Evolutionary conservation across 805 yeast genomes (phyloP).

Genomic region (Ogataea philodendri): DNA sequence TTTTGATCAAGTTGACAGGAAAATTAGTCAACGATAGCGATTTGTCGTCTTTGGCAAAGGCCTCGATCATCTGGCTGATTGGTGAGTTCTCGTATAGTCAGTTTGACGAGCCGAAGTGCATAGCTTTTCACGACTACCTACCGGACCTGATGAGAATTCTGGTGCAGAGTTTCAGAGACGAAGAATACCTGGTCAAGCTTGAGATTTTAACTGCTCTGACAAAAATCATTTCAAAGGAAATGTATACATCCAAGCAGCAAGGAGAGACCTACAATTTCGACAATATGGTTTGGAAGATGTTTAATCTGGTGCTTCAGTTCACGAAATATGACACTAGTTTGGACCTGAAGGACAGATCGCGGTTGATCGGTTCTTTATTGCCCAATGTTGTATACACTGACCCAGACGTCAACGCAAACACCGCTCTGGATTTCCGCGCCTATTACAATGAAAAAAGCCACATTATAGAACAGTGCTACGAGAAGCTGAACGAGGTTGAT

Average conservation of each 20-base stretch:
- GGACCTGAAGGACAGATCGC: constrained; percentile 82
- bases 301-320: constrained; percentile 57
- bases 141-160: constrained; percentile 73
- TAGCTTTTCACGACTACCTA: constrained; percentile 42
- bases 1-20: constrained; percentile 49
- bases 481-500: constrained; percentile 29
- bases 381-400: constrained; percentile 40
- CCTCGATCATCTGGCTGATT: constrained; percentile 85
- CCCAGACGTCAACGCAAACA: constrained; percentile 21
- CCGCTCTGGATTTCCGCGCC: constrained; percentile 19
- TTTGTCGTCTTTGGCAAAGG: constrained; percentile 50
- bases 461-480: constrained; percentile 16
- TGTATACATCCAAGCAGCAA: constrained; percentile 40
- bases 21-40: constrained; percentile 22
- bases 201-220: constrained; percentile 74
- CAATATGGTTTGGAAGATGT: constrained; percentile 48
- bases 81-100: constrained; percentile 64
- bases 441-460: constrained; percentile 16
- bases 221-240: constrained; percentile 59
- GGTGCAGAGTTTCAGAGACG: constrained; percentile 50
- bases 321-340: constrained; percentile 70
- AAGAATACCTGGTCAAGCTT: constrained; percentile 57
- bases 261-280: constrained; percentile 33
- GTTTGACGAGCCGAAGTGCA: constrained; percentile 16
- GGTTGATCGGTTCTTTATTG: constrained; percentile 65